Base-by-base conservation (phyloP, 768 basidiomycete genomes). In the Tephrocybe sp. region DNA sequence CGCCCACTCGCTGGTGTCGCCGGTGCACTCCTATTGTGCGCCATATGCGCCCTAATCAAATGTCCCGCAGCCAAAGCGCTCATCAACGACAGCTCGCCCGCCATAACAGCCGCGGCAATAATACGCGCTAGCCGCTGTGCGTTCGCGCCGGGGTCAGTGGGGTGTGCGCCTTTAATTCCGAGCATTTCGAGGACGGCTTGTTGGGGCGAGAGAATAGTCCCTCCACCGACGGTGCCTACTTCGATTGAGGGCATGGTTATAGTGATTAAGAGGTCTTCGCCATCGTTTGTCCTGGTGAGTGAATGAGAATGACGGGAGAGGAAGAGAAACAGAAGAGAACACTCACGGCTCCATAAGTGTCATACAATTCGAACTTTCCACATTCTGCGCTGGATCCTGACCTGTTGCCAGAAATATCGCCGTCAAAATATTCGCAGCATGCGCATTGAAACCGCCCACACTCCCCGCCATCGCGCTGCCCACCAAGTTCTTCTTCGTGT, bases 201-300 rank as follows among this genome's bases (percentile, higher is more conserved):
- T 67, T 99, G 97, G 0, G 97, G 96, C 6, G 77, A 82, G 43
- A 99, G 86, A 32, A 96, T 81, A 1, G 96, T 98, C 32, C 97
- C 97, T 34, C 97, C 97, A 32, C 96, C 97, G 47, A 99, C 86
- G 36, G 97, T 98, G 35, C 97, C 97, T 22, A 98, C 96, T 71
- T 99, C 97, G 66, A 99, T 93, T 26, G 87, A 97, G n/a, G 96
- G 97, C 97, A 99, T 98, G 7, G 93, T 85, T 46, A 95, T 77
- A 0, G 95, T 94, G 74, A 98, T 84, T 48, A 98, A 79, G 2
- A 98, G 78, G 64, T 98, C 97, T 59, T 91, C 75, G 45, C 89
- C 92, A 55, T 87, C 79, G 69, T 98, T 97, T 16, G 80, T 87
- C 52, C 92, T 95, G n/a, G n/a, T n/a, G n/a, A n/a, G n/a, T n/a